A percentile compares a stretch with the other conserved stretches of the same genome.
phyloP scores from a whole-genome alignment of 176 grass and related monocot genomes.

The Cenchrus purpureus region DNA sequence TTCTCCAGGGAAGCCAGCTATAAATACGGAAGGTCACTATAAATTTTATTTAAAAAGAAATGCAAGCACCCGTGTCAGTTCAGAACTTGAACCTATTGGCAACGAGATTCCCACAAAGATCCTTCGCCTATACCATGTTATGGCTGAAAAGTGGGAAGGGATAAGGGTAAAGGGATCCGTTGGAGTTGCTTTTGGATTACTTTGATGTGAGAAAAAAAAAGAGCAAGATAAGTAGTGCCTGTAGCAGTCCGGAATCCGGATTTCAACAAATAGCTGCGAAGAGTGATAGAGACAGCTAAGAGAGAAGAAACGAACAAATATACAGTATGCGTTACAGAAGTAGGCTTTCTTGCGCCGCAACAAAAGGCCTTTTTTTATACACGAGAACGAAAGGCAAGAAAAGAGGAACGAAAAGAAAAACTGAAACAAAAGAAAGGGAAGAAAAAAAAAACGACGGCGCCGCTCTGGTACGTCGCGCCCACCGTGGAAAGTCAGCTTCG shows the following conservation, averaged over 20 bases:
- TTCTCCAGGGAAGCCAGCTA: no score
- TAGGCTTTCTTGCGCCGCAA: constrained; percentile 1
- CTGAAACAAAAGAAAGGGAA: neutral
- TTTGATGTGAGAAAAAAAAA: no score
- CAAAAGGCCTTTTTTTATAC: neutral
- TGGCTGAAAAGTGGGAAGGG: no score
- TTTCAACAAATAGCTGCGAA: neutral
- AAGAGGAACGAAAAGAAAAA: neutral
- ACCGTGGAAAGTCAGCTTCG: neutral
- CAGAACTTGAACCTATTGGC: no score
- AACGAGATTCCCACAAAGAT: no score
- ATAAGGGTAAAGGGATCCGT: no score
- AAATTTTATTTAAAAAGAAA: no score
- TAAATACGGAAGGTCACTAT: no score
- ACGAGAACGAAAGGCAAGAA: neutral
- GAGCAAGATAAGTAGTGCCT: no score
- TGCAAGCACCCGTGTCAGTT: no score
- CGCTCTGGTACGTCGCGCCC: neutral
- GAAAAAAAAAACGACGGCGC: constrained; percentile 4
- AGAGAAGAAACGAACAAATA: neutral
- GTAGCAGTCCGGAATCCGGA: constrained; percentile 8
- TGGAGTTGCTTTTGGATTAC: no score
- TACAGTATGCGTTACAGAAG: neutral
- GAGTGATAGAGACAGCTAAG: neutral
- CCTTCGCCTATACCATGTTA: no score